A percentile compares a stretch with the other conserved stretches of the same genome.
Conservation (phyloP, 2,329 filamentous ascomycete genomes). For the Lasiodiplodia gonubiensis region DNA sequence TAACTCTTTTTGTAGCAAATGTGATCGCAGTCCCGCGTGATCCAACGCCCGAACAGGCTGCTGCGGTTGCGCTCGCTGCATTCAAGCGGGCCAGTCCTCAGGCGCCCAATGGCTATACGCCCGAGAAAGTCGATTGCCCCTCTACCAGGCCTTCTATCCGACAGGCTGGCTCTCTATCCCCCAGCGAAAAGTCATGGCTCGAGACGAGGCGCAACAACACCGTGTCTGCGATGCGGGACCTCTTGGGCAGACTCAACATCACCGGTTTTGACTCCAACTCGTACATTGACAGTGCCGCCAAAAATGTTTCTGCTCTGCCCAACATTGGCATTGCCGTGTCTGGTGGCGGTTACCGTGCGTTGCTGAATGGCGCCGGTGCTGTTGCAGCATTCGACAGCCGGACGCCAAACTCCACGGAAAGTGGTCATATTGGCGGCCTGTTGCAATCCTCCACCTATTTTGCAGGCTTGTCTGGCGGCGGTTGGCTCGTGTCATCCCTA, state of each 20-base stretch:
- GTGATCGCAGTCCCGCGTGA: conserved; percentile 21
- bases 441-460: conserved; percentile 83
- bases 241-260: conserved; percentile 75
- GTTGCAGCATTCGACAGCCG: conserved; percentile 79
- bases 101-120: conserved; percentile 73
- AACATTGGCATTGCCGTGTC: conserved; percentile 80
- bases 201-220: conserved; percentile 73
- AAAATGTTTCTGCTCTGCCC: conserved; percentile 64
- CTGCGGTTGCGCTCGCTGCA: conserved; percentile 23
- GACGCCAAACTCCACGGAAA: conserved; percentile 64
- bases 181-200: conserved; percentile 77
- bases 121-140: conserved; percentile 72
- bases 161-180: conserved; percentile 65
- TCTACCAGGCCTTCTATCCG: conserved; percentile 71
- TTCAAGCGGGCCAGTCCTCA: conserved; percentile 56
- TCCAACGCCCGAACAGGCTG: conserved; percentile 23
- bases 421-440: conserved; percentile 77
- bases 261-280: conserved; percentile 74
- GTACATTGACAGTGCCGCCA: conserved; percentile 69
- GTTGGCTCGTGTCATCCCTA: conserved; percentile 83
- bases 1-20: neutral
- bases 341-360: conserved; percentile 85
- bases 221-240: conserved; percentile 73
- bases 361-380: conserved; percentile 82
- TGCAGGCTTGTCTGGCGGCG: conserved; percentile 79